These are phyloP conservation scores for Teunomyces aglyptinius DNA, from an alignment of 805 yeast species.

Conservation along the genomic window DNA sequence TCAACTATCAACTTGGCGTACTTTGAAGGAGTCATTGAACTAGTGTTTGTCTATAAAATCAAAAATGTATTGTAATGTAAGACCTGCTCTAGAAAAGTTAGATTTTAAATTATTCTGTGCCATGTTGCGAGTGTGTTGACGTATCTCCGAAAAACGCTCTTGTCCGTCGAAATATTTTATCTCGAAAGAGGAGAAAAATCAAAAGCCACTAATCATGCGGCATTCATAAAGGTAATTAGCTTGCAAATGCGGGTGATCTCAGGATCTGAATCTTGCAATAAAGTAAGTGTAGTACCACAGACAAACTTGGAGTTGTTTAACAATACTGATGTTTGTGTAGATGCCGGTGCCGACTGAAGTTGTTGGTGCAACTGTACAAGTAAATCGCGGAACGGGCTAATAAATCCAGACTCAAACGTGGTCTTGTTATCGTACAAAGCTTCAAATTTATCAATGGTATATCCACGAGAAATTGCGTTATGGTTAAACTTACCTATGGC, in stretches of 20 bases:
- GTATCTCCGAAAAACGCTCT: not conserved
- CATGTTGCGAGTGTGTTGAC: not conserved
- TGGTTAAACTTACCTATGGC: slow-evolving; percentile 20
- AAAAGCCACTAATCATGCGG: not conserved
- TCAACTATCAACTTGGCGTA: slow-evolving; percentile 17
- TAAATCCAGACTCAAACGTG: slow-evolving; percentile 6
- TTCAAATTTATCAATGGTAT: not conserved
- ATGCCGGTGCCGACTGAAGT: slow-evolving; percentile 1
- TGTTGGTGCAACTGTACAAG: slow-evolving; percentile 11
- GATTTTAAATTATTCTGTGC: not conserved
- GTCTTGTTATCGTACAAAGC: slow-evolving; percentile 2
- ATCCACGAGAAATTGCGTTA: slow-evolving; percentile 6
- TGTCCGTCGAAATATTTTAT: not conserved
- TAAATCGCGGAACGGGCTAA: slow-evolving; percentile 11
- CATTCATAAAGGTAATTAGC: not conserved
- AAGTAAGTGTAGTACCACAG: slow-evolving; percentile 19
- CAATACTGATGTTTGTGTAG: slow-evolving; percentile 14
- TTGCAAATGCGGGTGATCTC: slow-evolving; percentile 2
- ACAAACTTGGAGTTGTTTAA: slow-evolving; percentile 33
- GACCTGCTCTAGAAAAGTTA: too few species aligned
- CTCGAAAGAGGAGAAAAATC: not conserved
- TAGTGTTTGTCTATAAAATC: too few species aligned
- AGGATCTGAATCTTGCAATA: not conserved
- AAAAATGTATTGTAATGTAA: too few species aligned
- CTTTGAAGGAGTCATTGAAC: slow-evolving; percentile 15